A percentile compares a stretch with the other conserved stretches of the same genome.
phyloP scores from a whole-genome alignment of 2,329 filamentous ascomycete species.

The Ceratocystiopsis sp. region DNA sequence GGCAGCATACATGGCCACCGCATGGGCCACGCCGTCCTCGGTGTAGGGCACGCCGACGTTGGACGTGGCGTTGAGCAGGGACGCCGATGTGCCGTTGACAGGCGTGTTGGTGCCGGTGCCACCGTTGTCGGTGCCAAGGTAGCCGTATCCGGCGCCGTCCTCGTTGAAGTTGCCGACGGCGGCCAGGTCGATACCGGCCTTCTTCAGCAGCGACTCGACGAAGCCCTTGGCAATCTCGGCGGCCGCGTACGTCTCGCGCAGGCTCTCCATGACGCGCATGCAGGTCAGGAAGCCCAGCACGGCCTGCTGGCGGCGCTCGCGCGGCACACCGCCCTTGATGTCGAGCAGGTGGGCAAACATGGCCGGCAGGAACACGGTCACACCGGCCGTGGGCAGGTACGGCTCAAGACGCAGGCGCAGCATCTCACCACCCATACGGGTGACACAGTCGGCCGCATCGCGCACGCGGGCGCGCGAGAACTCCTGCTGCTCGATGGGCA shows the following conservation, averaged over 20 bases:
- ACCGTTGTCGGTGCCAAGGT: slow-evolving; percentile 5
- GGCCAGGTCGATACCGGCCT: slow-evolving; percentile 60
- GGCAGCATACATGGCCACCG: slow-evolving; percentile 6
- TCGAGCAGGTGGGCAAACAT: slow-evolving; percentile 90
- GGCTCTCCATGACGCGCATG: slow-evolving; percentile 76
- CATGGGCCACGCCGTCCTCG: slow-evolving; percentile 9
- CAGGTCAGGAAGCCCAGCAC: slow-evolving; percentile 75
- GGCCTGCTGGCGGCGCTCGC: slow-evolving; percentile 54
- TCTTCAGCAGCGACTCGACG: slow-evolving; percentile 78
- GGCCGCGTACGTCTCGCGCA: slow-evolving; percentile 79
- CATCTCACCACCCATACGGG: slow-evolving; percentile 62
- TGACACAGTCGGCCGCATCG: slow-evolving; percentile 71
- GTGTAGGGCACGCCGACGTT: slow-evolving; percentile 11
- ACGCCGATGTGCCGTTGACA: slow-evolving; percentile 8
- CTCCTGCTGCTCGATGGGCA: slow-evolving; percentile 50
- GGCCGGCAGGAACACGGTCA: slow-evolving; percentile 77
- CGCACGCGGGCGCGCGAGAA: slow-evolving; percentile 69
- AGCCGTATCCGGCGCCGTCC: slow-evolving; percentile 34
- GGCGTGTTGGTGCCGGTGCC: slow-evolving; percentile 6
- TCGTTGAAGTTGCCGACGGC: slow-evolving; percentile 18
- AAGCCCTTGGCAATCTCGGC: slow-evolving; percentile 95
- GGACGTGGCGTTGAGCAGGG: slow-evolving; percentile 10
- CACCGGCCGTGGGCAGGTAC: slow-evolving; percentile 74
- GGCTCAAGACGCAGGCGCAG: slow-evolving; percentile 56
- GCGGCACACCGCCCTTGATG: slow-evolving; percentile 73